Evolutionary conservation across 148 eudicot genomes (phyloP), one percentile per base, ranked within the genome.

Genomic region (Chenopodium formosanum): DNA sequence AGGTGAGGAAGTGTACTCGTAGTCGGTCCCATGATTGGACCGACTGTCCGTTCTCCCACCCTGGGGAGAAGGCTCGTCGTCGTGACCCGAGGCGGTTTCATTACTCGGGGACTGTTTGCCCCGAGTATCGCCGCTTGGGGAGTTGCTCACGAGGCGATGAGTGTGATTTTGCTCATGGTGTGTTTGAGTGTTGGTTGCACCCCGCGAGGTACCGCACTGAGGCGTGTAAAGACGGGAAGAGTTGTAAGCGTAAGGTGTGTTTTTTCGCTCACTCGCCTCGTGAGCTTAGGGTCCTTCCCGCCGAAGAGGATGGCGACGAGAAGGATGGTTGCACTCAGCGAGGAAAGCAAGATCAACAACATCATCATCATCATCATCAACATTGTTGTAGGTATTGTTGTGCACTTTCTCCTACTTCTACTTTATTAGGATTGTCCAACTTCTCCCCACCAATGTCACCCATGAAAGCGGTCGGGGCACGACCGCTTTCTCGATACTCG

Each of bases 1-100:
- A 95, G 96, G 94, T 95, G n/a, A 85, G 98, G 58, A 83, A 87
- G 50, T 95, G 97, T 79, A 92, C 92, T 9, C 82, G 96, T 3
- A 88, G 91, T 86, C 87, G 94, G 40, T 87, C 90, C 73, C 97
- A 95, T 69, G 98, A 95, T 81, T 95, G 97, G 98, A 95, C 98
- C 3, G 97, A 93, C 83, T 95, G 97, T 40, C 98, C 97, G 0
- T 95, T 91, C 37, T 91, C 93, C 0, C 98, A 95, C 29, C 97
- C 97, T 0, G 97, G 97, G 4, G 98, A 95, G 83, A 95, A 95
- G 82, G 98, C 98, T 0, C 87, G 97, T 0, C 80, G 98, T 25
- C 76, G 98, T 79, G 97, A 93, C 50, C 98, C 96, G 0, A 58
- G 97, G 4, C 58, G 88, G 86, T 93, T 65, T 70, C 86, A 89